Conservation (phyloP, 192 early-diverging fungal genomes). For the Funneliformis geosporum region DNA sequence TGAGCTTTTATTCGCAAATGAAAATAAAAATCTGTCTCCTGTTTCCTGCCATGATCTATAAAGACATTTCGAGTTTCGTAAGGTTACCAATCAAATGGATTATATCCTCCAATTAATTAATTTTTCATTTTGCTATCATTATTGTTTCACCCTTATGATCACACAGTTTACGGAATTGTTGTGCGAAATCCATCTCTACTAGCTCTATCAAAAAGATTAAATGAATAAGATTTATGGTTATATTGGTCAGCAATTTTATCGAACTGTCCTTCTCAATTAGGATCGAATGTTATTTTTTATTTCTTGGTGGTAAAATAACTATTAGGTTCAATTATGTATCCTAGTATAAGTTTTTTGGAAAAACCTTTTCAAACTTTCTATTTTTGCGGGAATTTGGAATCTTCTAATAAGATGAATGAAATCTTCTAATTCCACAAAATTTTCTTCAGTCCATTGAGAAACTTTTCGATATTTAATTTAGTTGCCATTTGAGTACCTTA, state of each 20-base stretch:
- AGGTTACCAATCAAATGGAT: neutral
- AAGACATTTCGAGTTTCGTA: no score
- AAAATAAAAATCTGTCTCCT: no score
- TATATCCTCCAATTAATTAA: neutral
- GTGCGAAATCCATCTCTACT: neutral
- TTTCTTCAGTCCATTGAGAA: neutral
- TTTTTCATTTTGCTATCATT: neutral
- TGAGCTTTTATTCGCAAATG: no score
- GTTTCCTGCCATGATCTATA: no score
- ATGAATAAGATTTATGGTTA: neutral
- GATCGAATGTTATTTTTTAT: no score
- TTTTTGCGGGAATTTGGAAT: neutral
- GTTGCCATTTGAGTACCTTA: neutral
- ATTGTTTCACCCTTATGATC: neutral
- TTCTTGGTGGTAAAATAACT: no score
- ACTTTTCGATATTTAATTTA: neutral
- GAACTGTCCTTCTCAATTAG: neutral
- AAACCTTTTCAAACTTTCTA: neutral
- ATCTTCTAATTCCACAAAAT: neutral
- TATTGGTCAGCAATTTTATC: neutral
- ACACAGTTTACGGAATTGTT: neutral
- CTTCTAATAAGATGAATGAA: neutral
- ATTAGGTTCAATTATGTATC: neutral
- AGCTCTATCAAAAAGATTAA: neutral
- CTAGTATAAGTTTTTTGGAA: neutral